Percentiles rank a stretch among this genome's conserved stretches.
These are phyloP conservation scores for Nothophoma quercina DNA, from an alignment of 2,329 filamentous ascomycete species.

Conservation along the genomic window DNA sequence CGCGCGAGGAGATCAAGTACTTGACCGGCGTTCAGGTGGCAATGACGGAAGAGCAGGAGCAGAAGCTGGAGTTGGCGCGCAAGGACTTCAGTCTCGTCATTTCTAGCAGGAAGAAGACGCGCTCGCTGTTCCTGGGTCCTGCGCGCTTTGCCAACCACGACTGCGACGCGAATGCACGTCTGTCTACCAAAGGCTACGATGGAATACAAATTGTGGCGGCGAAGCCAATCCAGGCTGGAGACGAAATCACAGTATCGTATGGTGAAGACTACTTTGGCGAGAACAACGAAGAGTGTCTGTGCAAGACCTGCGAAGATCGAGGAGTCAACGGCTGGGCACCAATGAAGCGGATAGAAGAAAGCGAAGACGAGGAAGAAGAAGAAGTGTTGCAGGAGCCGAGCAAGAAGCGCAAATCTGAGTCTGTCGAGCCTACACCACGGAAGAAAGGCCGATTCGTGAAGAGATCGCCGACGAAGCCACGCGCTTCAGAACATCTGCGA, in stretches of 20 bases:
- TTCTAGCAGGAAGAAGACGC: conserved; percentile 87
- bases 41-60: conserved; percentile 90
- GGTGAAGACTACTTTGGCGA: conserved; percentile 96
- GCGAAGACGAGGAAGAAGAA: conserved; percentile 43
- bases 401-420: conserved; percentile 40
- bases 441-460: conserved; percentile 23
- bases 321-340: conserved; percentile 83
- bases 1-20: conserved; percentile 88
- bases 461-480: conserved; percentile 22
- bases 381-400: conserved; percentile 20
- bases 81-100: conserved; percentile 98
- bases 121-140: conserved; percentile 91
- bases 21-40: conserved; percentile 89
- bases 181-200: conserved; percentile 82
- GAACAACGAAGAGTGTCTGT: conserved; percentile 94
- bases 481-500: conserved; percentile 26
- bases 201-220: conserved; percentile 91
- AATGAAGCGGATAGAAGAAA: conserved; percentile 44
- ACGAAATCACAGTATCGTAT: conserved; percentile 97
- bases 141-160: conserved; percentile 98
- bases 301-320: conserved; percentile 80
- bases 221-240: conserved; percentile 81
- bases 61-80: conserved; percentile 77
- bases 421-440: conserved; percentile 25
- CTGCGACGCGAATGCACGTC: conserved; percentile 87